Conservation (phyloP, 73 alveolate species). For the Paramecium primaurelia region DNA sequence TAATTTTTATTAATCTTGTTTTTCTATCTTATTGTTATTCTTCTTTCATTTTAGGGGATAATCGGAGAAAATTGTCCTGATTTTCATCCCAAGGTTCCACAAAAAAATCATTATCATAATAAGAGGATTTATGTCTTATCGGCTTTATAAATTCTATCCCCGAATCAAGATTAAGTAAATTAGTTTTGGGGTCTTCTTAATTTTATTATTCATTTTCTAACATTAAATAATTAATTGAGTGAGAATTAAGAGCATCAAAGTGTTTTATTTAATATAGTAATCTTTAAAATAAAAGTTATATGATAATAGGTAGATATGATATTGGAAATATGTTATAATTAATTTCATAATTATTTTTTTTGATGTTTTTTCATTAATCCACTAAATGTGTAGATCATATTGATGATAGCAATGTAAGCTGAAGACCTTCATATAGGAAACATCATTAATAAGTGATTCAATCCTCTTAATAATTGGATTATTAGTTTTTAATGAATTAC, state of each 20-base stretch:
- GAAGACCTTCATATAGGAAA: neutral
- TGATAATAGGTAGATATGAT: neutral
- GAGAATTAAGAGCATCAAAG: neutral
- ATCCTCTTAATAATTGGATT: neutral
- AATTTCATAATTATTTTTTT: neutral
- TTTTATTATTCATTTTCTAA: neutral
- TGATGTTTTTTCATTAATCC: neutral
- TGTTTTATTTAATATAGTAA: neutral
- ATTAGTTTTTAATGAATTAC: neutral
- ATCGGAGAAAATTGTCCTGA: neutral
- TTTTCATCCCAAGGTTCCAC: conserved; percentile 9
- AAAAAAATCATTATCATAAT: neutral
- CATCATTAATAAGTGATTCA: neutral
- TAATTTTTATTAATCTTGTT: neutral
- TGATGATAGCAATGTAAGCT: neutral
- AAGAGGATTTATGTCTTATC: neutral
- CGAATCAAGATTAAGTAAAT: neutral
- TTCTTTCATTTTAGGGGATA: neutral
- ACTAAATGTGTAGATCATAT: neutral
- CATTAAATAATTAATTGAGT: neutral
- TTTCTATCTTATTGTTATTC: neutral
- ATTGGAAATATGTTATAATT: neutral
- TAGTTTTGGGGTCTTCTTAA: neutral
- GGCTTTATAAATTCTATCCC: neutral
- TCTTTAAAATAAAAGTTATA: neutral